Evolutionary conservation across 768 basidiomycete genomes (phyloP), one percentile per base, ranked within the genome.

Genomic region (Pholiota microspora): DNA sequence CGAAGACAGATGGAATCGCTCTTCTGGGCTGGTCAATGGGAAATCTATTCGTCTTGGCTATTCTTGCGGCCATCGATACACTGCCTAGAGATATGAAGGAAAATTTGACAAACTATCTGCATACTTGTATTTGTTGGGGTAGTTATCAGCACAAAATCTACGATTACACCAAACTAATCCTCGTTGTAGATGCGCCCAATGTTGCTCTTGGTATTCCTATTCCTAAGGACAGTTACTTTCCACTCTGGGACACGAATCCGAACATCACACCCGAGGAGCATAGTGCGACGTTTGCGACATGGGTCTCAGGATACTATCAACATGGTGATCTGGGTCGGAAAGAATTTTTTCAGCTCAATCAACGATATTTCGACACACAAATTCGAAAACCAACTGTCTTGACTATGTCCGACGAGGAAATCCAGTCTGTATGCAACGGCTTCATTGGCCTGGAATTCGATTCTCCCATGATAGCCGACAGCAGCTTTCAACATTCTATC

Each of bases 21-120:
- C 59, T 69, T 28, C 47, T 69, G 0, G 73, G 72, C 0, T 76
- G 75, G 75, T 74, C 73, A 2, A 25, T 71, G 25, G 75, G 71
- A 0, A 65, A 62, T 7, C 31, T 58, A 1, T 63, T 55, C 27
- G 51, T 67, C n/a, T 23, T 68, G 7, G 62, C 73, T 7, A 54
- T 63, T 5, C 54, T 70, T 6, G 60, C 61, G 2, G 24, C 58
- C n/a, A 51, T 62, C 7, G 45, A 60, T 15, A 40, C 47, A 6
- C 53, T 73, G 7, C 56, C 65, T 7, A 35, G 29, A 8, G 63
- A 63, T 9, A 54, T 56, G 12, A 53, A 56, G 16, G 34, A 36
- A 10, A 51, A 58, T n/a, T 51, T 70, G 16, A 51, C 56, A 3
- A 27, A 23, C 4, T 58, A 71, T 42, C 36, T 72, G 9, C 63